phyloP scores from a whole-genome alignment of 306 rosid genomes.

The Erythrophleum fordii region DNA sequence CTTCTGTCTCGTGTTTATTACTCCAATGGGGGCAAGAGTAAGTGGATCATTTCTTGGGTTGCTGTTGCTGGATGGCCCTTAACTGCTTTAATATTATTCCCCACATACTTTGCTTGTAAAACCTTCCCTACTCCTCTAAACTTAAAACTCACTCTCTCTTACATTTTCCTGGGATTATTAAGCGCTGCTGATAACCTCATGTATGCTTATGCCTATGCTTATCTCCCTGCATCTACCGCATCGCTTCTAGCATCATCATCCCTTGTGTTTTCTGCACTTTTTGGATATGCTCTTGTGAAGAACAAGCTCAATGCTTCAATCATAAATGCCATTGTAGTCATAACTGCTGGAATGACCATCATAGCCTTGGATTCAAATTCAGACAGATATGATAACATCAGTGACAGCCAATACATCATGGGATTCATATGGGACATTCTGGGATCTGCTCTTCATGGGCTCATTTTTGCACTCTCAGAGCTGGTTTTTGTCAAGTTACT shows the following conservation, averaged over 20 bases:
- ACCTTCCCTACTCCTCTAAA: conserved; percentile 65
- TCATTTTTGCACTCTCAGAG: conserved; percentile 89
- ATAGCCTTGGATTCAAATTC: conserved; percentile 88
- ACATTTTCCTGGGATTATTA: conserved; percentile 65
- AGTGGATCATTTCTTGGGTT: conserved; percentile 97
- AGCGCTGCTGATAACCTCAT: conserved; percentile 93
- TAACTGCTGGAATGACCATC: conserved; percentile 76
- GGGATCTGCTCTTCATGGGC: conserved; percentile 95
- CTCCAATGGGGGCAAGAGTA: conserved; percentile 78
- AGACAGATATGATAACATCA: conserved; percentile 64
- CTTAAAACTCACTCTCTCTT: conserved; percentile 59
- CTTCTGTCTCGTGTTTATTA: conserved; percentile 87
- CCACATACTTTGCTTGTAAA: conserved; percentile 57
- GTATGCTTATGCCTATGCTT: conserved; percentile 97
- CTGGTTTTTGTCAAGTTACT: conserved; percentile 70
- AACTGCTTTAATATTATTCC: conserved; percentile 67
- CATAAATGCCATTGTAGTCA: conserved; percentile 65
- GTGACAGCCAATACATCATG: conserved; percentile 60
- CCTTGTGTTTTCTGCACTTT: conserved; percentile 74
- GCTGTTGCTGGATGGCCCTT: conserved; percentile 96
- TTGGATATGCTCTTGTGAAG: conserved; percentile 79
- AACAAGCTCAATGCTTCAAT: conserved; percentile 74
- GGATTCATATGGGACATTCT: conserved; percentile 88
- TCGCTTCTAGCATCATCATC: conserved; percentile 88
- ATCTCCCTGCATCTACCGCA: conserved; percentile 94